phyloP scores from a whole-genome alignment of 805 yeast genomes.

The Jamesozyma rosinii region DNA sequence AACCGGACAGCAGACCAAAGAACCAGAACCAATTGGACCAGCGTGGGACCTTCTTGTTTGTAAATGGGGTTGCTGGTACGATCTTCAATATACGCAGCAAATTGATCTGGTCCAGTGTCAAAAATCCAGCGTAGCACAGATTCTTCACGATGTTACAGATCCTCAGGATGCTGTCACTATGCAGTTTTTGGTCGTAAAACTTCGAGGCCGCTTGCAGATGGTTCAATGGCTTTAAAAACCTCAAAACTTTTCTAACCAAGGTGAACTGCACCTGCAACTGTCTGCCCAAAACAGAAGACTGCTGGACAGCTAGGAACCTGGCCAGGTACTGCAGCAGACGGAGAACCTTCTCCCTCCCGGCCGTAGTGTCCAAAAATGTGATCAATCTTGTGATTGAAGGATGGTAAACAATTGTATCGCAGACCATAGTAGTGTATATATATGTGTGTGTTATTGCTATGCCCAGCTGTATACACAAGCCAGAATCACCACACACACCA shows the following conservation, averaged over 20 bases:
- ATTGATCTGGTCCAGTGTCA: conserved; percentile 53
- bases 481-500: too few relatives aligned
- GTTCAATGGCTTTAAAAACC: conserved; percentile 72
- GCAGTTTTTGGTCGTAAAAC: conserved; percentile 59
- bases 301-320: conserved; percentile 56
- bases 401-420: conserved; percentile 44
- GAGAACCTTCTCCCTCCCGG: conserved; percentile 62
- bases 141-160: conserved; percentile 37
- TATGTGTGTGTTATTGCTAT: too few relatives aligned
- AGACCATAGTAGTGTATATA: conserved; percentile 50
- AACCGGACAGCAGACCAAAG: conserved; percentile 53
- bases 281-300: conserved; percentile 41
- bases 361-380: conserved; percentile 53
- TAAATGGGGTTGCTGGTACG: conserved; percentile 43
- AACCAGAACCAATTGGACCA: conserved; percentile 72
- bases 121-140: conserved; percentile 53
- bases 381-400: conserved; percentile 58
- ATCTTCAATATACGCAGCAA: conserved; percentile 41
- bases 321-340: conserved; percentile 68
- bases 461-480: too few relatives aligned
- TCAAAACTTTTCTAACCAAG: conserved; percentile 69
- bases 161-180: conserved; percentile 39
- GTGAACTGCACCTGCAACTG: conserved; percentile 55
- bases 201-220: conserved; percentile 62
- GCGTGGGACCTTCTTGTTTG: conserved; percentile 42